A percentile compares a stretch with the other conserved stretches of the same genome.
These are phyloP conservation scores for Ampelomyces quisqualis DNA, from an alignment of 2,329 filamentous ascomycete species.

Conservation along the genomic window DNA sequence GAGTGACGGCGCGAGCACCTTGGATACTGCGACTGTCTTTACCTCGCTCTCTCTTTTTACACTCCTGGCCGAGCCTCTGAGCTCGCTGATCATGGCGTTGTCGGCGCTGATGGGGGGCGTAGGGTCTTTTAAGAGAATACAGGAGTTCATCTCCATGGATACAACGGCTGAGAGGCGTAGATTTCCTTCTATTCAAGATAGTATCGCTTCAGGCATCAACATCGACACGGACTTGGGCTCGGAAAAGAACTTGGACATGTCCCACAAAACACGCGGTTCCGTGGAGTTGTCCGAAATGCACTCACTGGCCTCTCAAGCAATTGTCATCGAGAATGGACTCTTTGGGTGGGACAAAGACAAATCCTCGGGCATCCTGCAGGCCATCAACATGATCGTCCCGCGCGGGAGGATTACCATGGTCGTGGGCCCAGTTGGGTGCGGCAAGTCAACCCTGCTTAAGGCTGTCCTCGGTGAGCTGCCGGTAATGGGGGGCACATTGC, in stretches of 20 bases:
- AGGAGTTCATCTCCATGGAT: constrained; percentile 46
- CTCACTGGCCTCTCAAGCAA: constrained; percentile 26
- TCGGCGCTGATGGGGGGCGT: constrained; percentile 49
- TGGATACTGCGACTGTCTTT: constrained; percentile 49
- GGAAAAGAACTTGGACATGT: constrained; percentile 28
- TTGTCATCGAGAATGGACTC: constrained; percentile 48
- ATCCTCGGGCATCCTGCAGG: constrained; percentile 44
- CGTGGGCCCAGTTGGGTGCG: constrained; percentile 55
- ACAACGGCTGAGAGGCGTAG: constrained; percentile 23
- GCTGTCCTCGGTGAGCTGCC: constrained; percentile 38
- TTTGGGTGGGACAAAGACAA: constrained; percentile 52
- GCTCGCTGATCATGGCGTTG: constrained; percentile 50
- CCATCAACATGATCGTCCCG: constrained; percentile 46
- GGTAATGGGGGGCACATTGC: constrained; percentile 35
- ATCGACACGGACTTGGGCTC: constrained; percentile 21
- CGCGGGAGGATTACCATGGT: constrained; percentile 51
- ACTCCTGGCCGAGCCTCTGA: constrained; percentile 49
- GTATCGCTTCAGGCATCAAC: constrained; percentile 19
- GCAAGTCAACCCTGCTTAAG: constrained; percentile 53
- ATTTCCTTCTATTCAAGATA: constrained; percentile 21
- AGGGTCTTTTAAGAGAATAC: constrained; percentile 51
- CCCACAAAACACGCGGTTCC: constrained; percentile 28
- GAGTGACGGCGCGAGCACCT: constrained; percentile 28
- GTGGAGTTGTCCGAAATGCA: constrained; percentile 24
- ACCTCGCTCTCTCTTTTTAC: constrained; percentile 52